Percentiles rank a stretch among this genome's conserved stretches.
phyloP scores from a whole-genome alignment of 1,284 basidiomycete genomes.

The Salmacisia buchloeana region DNA sequence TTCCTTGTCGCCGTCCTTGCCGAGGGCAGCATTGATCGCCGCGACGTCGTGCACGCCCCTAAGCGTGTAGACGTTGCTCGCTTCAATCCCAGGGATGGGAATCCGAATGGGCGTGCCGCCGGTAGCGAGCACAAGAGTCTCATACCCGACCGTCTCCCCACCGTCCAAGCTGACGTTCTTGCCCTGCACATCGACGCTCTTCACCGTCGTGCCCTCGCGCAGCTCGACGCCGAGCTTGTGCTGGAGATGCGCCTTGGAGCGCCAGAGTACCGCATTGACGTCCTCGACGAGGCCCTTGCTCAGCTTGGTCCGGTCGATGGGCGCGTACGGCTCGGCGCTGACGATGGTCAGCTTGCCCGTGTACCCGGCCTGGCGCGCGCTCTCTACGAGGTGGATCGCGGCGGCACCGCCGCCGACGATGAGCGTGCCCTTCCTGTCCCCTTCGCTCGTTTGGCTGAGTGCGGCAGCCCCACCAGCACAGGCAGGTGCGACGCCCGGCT shows the following conservation, averaged over 20 bases:
- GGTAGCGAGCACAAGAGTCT: conserved; percentile 52
- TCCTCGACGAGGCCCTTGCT: conserved; percentile 81
- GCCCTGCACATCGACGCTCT: conserved; percentile 25
- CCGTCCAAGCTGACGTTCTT: conserved; percentile 49
- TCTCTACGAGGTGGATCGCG: conserved; percentile 73
- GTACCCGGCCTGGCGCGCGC: conserved; percentile 74
- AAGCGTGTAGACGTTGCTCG: conserved; percentile 74
- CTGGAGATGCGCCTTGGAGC: conserved; percentile 67
- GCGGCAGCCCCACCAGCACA: conserved; percentile 47
- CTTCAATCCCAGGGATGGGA: conserved; percentile 70
- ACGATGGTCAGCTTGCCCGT: conserved; percentile 71
- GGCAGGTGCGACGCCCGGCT: conserved; percentile 30
- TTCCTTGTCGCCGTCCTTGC: conserved; percentile 56
- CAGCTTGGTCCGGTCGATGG: conserved; percentile 84
- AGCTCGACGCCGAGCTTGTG: conserved; percentile 74
- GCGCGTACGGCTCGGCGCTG: conserved; percentile 71
- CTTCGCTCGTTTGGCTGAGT: conserved; percentile 33
- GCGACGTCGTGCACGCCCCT: conserved; percentile 68
- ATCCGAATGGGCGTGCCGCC: conserved; percentile 58
- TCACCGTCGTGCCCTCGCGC: conserved; percentile 58
- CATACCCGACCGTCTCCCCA: conserved; percentile 47
- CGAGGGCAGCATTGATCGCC: conserved; percentile 66
- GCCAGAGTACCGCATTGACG: conserved; percentile 69
- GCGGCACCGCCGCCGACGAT: conserved; percentile 82
- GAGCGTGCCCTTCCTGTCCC: conserved; percentile 63